Base-by-base conservation (phyloP, 768 basidiomycete genomes). In the Leccinum subgranulosum region DNA sequence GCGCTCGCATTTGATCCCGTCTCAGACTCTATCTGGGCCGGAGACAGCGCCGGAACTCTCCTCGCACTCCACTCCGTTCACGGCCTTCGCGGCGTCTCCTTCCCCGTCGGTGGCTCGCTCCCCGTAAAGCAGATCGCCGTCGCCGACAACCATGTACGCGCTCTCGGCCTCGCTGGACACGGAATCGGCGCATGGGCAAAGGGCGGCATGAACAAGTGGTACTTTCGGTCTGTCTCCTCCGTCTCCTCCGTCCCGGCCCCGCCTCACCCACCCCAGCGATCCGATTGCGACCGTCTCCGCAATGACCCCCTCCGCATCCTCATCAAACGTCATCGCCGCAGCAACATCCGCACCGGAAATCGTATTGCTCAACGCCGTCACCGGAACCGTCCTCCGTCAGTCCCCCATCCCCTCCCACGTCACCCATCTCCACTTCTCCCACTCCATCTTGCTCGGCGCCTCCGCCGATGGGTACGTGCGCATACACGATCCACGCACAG, bases 21-120 rank as follows among this genome's bases (percentile, higher is more conserved):
- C 21, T 91, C 92, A 0, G 94, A 98, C 71, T 84, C 88, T 6
- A 76, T 99, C 34, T 97, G 94, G 94, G 77, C 87, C 49, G 95
- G 94, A 29, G 79, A 83, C 9, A 83, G 85, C 56, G 74, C 82
- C 28, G 95, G 96, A 3, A 76, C 77, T 56, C 80, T 97, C 59
- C 70, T 79, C 41, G 87, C 89, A 1, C 82, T 86, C 68, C 85
- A 90, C 73, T 79, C 84, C 43, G 70, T 80, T 29, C 80, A 79
- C 49, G 87, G 85, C 15, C 67, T 83, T 23, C 23, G 23, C 23
- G 23, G 23, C 3, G 87, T 91, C 33, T 81, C 80, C 21, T 94
- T 89, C 68, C 86, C 80, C 27, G 86, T 88, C 33, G 88, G 90
- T 11, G 84, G 84, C 3, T 73, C 69, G n/a, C 75, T 83, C 45